Percentiles rank a stretch among this genome's conserved stretches.
phyloP scores from a whole-genome alignment of 2,329 filamentous ascomycete species.

The Ceratocystis smalleyi region DNA sequence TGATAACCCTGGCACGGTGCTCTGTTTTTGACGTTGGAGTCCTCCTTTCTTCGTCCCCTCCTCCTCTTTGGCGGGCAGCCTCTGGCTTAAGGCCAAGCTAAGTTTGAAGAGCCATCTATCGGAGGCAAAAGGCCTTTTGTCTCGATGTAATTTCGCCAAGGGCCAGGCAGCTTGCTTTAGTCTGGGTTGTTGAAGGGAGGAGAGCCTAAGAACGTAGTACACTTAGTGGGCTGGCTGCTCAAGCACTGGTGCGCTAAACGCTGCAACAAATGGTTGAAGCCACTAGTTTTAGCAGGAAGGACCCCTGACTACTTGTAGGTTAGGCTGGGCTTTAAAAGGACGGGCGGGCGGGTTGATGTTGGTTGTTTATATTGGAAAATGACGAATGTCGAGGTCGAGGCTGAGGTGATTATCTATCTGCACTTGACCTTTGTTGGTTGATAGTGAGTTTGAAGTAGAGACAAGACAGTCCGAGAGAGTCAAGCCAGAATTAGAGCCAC shows the following conservation, averaged over 20 bases:
- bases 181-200: background rate
- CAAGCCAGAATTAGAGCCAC: no score
- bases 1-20: background rate
- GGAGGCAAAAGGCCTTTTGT: constrained; percentile 1
- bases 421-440: background rate
- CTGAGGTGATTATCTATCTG: no score
- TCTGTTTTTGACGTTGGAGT: background rate
- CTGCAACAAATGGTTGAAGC: background rate
- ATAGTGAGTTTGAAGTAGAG: background rate
- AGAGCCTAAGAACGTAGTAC: background rate
- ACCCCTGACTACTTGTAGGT: no score
- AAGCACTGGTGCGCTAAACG: background rate
- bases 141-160: constrained; percentile 2
- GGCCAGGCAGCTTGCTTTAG: background rate
- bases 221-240: background rate
- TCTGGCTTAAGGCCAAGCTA: no score
- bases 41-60: background rate
- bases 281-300: background rate
- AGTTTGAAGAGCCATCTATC: background rate
- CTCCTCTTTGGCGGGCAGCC: background rate
- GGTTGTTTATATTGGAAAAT: no score
- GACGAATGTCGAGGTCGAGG: no score
- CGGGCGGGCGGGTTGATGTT: no score
- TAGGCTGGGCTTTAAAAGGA: no score
- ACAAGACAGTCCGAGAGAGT: background rate